Evolutionary conservation across 108 stramenopile genomes (phyloP).

Genomic region (Fistulifera solaris): DNA sequence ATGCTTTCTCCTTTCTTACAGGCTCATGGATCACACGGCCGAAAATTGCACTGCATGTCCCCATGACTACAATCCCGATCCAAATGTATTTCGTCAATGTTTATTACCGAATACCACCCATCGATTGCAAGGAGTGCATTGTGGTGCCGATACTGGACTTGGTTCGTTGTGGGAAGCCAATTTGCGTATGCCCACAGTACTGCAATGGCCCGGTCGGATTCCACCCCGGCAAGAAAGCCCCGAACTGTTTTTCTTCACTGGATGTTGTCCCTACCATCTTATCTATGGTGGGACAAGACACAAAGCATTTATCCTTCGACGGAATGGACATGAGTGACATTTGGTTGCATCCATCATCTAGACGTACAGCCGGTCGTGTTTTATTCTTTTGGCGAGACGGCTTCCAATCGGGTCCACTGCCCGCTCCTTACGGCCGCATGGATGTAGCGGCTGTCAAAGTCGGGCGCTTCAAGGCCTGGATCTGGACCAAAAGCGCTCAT

Average conservation of each 20-base stretch:
- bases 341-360: slow-evolving; percentile 8
- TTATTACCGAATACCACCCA: slow-evolving; percentile 12
- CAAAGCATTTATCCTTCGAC: slow-evolving; percentile 26
- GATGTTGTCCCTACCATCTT: slow-evolving; percentile 60
- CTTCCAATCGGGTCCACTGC: slow-evolving; percentile 42
- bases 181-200: slow-evolving; percentile 54
- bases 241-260: slow-evolving; percentile 37
- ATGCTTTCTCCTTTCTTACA: slow-evolving; percentile 13
- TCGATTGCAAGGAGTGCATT: slow-evolving; percentile 40
- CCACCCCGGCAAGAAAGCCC: slow-evolving; percentile 10
- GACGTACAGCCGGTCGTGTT: slow-evolving; percentile 9
- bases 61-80: slow-evolving; percentile 34
- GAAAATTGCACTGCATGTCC: slow-evolving; percentile 47
- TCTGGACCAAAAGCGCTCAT: slow-evolving; percentile 62
- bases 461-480: slow-evolving; percentile 38
- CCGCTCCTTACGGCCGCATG: slow-evolving; percentile 44
- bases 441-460: slow-evolving; percentile 48
- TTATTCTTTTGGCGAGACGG: slow-evolving; percentile 65
- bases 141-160: slow-evolving; percentile 53
- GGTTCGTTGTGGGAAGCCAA: slow-evolving; percentile 68
- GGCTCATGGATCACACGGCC: slow-evolving; percentile 14
- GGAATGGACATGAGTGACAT: slow-evolving; percentile 30
- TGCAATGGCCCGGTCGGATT: slow-evolving; percentile 30
- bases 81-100: slow-evolving; percentile 5
- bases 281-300: slow-evolving; percentile 14